Percentiles rank a stretch among this genome's conserved stretches.
These are phyloP conservation scores for Fusarium sp. DNA, from an alignment of 2,329 filamentous ascomycete species.

Conservation along the genomic window DNA sequence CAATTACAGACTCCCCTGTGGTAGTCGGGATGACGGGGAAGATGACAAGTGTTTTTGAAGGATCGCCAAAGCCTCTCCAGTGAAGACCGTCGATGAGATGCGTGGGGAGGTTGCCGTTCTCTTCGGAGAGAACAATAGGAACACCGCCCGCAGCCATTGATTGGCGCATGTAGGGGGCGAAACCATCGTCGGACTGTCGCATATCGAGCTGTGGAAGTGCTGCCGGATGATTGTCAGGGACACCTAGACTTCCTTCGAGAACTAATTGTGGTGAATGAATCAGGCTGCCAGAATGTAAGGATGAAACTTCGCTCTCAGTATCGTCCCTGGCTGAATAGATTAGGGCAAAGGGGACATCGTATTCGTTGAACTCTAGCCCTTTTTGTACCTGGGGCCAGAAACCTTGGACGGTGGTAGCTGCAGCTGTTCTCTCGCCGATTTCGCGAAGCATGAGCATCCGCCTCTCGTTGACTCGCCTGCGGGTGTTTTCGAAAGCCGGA, in stretches of 20 bases:
- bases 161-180: slow-evolving; percentile 82
- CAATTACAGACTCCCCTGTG: slow-evolving; percentile 78
- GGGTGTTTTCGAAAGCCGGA: slow-evolving; percentile 85
- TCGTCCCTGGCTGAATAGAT: slow-evolving; percentile 84
- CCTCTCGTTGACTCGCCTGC: slow-evolving; percentile 82
- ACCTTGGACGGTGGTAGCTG: slow-evolving; percentile 78
- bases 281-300: slow-evolving; percentile 77
- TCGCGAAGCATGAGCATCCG: slow-evolving; percentile 85
- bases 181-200: slow-evolving; percentile 77
- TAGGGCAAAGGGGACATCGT: slow-evolving; percentile 82
- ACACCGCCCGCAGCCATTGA: slow-evolving; percentile 76
- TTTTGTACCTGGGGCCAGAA: slow-evolving; percentile 81
- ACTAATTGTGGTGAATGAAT: slow-evolving; percentile 73
- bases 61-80: slow-evolving; percentile 79
- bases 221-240: slow-evolving; percentile 74
- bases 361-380: slow-evolving; percentile 80
- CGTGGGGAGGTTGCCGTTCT: slow-evolving; percentile 75
- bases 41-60: slow-evolving; percentile 79
- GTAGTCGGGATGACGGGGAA: slow-evolving; percentile 85
- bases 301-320: slow-evolving; percentile 78
- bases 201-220: slow-evolving; percentile 77
- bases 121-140: slow-evolving; percentile 77
- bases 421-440: slow-evolving; percentile 81
- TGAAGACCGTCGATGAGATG: slow-evolving; percentile 76
- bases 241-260: slow-evolving; percentile 81